Evolutionary conservation across 495 filamentous ascomycete species (phyloP), one percentile per base, ranked within the genome.

Genomic region (Trichoderma parareesei): DNA sequence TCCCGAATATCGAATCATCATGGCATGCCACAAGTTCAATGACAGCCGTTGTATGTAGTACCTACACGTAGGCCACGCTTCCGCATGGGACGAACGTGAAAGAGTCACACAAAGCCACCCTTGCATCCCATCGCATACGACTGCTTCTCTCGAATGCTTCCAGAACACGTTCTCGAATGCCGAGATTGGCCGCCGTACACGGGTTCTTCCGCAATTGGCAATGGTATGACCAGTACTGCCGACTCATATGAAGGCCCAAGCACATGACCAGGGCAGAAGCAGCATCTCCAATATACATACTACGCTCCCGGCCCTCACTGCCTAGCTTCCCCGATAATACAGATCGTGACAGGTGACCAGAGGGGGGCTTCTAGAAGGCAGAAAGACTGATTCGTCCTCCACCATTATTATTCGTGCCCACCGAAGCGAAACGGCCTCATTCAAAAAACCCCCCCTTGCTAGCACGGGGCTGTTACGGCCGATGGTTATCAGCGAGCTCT

Each of bases 331-430:
- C n/a, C 14, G 53, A 57, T 2, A 27, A 27, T 57, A 13, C 37
- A 57, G 53, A 57, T 57, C 53, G 27, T 57, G 53, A 37, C 53
- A 57, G 33, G 53, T 57, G 53, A 57, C 11, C 53, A 57, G 37
- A 57, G 53, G 53, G 53, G 53, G 27, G 53, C 53, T 57, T 57
- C 53, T 14, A 57, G 53, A 57, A 57, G 53, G 27, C 11, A 35
- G 27, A 27, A 37, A 33, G 53, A 57, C 16, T 35, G 27, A 11
- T 57, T 16, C 53, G 9, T 57, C 10, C 27, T 57, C 33, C 53
- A 35, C 27, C 20, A 35, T 57, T 35, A 37, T 38, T 11, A 57
- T 20, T 16, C 48, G n/a, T 57, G 53, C 53, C 53, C 53, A 16
- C 5, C 27, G 35, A 57, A 57, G 53, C 53, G 53, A 57, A 14